Evolutionary conservation across 345 rosid genomes (phyloP), one percentile per base, ranked within the genome.

Genomic region (Mallotus nudiflorus): DNA sequence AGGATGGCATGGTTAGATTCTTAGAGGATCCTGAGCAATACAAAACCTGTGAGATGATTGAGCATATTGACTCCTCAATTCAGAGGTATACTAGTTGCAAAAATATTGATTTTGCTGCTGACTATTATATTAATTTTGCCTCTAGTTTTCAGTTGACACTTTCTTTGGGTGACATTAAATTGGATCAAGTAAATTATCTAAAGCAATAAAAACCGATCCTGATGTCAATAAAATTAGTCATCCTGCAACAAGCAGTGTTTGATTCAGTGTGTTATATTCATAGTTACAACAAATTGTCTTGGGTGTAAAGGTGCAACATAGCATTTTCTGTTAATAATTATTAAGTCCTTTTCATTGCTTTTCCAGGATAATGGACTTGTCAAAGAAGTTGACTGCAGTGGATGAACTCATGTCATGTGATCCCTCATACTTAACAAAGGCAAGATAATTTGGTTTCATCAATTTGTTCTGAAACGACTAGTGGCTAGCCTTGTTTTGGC

Each of bases 1-100:
- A 89, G 82, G 98, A 96, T 73, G 99, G 99, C 44, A 96, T 96
- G 99, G 99, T 96, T 72, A 88, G 99, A 82, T 96, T 96, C 83
- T 77, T 89, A 42, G 99, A 92, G 84, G 98, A 96, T 85, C 96
- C 96, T 65, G 98, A 96, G 87, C 94, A 86, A 78, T 96, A 96
- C 77, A 96, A 96, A 82, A 78, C 89, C 62, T 82, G 91, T 77
- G 89, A 84, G 70, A 92, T 96, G 98, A 88, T 92, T 28, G 91
- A 92, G 83, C 76, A 55, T 53, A 81, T 92, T 58, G 98, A 96
- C 81, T 85, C 88, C 14, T 92, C 91, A 10, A 92, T 96, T 72
- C 94, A 88, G 75, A 89, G 97, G 99, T 96, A 86, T 45, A 48
- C 28, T 57, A 13, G 52, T 37, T 3, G 24, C 24, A 28, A 3